Conservation (phyloP, 2,329 filamentous ascomycete genomes). For the Coleophoma crateriformis region DNA sequence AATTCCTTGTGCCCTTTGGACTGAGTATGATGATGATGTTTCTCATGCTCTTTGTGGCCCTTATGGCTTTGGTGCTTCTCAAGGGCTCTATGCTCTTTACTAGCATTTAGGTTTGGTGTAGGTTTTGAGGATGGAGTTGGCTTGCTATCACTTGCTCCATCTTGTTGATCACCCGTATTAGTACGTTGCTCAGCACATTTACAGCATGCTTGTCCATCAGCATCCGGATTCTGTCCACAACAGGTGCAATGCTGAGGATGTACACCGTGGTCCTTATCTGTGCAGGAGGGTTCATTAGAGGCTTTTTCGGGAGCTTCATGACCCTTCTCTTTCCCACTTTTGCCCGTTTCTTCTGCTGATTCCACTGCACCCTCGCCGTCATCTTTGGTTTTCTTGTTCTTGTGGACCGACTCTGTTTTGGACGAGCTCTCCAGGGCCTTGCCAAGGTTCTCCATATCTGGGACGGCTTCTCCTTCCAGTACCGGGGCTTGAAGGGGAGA, state of each 20-base stretch:
- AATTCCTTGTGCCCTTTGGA: constrained; percentile 1
- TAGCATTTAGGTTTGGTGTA: not conserved
- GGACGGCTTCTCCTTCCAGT: not conserved
- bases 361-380: not conserved
- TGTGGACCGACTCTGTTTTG: not conserved
- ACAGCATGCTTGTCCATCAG: not conserved
- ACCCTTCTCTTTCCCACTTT: not conserved
- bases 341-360: not conserved
- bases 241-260: not conserved
- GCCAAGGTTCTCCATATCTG: not conserved
- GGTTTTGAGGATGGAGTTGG: not conserved
- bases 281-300: not conserved
- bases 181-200: not conserved
- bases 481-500: not conserved
- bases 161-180: not conserved
- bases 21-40: constrained; percentile 1
- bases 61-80: constrained; percentile 2
- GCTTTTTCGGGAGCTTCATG: not conserved
- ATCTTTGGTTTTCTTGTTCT: not conserved
- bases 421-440: not conserved
- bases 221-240: not conserved
- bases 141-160: not conserved
- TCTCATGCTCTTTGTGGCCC: constrained; percentile 1
- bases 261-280: not conserved
- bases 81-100: not conserved